A percentile compares a stretch with the other conserved stretches of the same genome.
Conservation (phyloP, 1,284 basidiomycete species). For the Cutaneotrichosporon sp. region DNA sequence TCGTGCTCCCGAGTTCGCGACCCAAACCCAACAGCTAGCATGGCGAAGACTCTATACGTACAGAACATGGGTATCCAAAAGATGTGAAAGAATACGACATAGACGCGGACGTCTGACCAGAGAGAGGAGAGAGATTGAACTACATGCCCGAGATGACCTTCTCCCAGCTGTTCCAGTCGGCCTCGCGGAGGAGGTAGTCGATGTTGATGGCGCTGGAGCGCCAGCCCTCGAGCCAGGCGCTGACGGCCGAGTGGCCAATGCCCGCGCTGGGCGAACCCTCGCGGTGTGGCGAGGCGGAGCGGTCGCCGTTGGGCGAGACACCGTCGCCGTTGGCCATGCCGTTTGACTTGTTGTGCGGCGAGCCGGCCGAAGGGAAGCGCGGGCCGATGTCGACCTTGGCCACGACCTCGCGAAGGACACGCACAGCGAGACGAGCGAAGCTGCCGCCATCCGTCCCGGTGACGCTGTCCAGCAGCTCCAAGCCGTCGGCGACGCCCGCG, state of each 20-base stretch:
- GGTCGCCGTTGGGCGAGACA: slow-evolving; percentile 2
- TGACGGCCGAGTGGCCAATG: slow-evolving; percentile 18
- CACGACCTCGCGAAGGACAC: slow-evolving; percentile 33
- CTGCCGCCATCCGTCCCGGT: slow-evolving; percentile 19
- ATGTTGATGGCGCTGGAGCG: slow-evolving; percentile 32
- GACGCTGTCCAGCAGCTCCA: slow-evolving; percentile 45
- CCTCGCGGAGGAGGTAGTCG: slow-evolving; percentile 42
- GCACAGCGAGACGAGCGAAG: slow-evolving; percentile 36
- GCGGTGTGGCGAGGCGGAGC: slow-evolving; percentile 7
- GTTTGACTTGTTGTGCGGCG: slow-evolving; percentile 13
- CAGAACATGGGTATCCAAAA: not conserved
- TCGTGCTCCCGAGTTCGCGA: not conserved
- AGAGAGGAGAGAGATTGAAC: slow-evolving; percentile 1
- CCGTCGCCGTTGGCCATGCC: slow-evolving; percentile 15
- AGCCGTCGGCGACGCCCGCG: slow-evolving; percentile 40
- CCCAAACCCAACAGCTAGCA: not conserved
- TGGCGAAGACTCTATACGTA: not conserved
- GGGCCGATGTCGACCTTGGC: slow-evolving; percentile 28
- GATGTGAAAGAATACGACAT: not conserved
- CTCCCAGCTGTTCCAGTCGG: slow-evolving; percentile 44
- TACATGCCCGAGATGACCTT: slow-evolving; percentile 40
- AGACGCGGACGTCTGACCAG: not conserved
- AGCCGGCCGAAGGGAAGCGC: slow-evolving; percentile 1
- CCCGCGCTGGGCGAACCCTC: slow-evolving; percentile 10
- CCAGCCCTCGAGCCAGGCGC: slow-evolving; percentile 38